Evolutionary conservation across 2,329 filamentous ascomycete genomes (phyloP).

Genomic region (Xylaria sp.): DNA sequence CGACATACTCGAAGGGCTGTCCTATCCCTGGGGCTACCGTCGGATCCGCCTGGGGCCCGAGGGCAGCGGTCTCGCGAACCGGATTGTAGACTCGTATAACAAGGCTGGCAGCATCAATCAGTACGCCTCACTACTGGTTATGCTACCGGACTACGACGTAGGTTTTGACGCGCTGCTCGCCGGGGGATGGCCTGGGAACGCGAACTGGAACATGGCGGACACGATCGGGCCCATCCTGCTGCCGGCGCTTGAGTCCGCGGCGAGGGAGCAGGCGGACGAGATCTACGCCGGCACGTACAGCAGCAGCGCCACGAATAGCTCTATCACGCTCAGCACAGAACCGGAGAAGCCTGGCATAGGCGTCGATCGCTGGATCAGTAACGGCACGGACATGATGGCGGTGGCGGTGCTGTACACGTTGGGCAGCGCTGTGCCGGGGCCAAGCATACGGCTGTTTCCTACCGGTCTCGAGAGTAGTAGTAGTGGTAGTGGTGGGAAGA

Average conservation of each 20-base stretch:
- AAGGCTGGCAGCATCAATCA: slow-evolving; percentile 48
- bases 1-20: slow-evolving; percentile 52
- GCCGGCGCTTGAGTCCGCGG: slow-evolving; percentile 45
- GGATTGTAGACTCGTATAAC: slow-evolving; percentile 47
- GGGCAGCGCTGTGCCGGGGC: slow-evolving; percentile 43
- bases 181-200: slow-evolving; percentile 46
- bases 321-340: slow-evolving; percentile 43
- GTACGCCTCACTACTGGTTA: slow-evolving; percentile 46
- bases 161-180: slow-evolving; percentile 45
- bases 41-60: slow-evolving; percentile 46
- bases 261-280: slow-evolving; percentile 40
- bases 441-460: slow-evolving; percentile 47
- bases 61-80: slow-evolving; percentile 33
- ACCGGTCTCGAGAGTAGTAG: slow-evolving; percentile 42
- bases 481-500: slow-evolving; percentile 26
- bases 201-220: slow-evolving; percentile 49
- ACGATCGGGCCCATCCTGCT: slow-evolving; percentile 41
- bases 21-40: slow-evolving; percentile 59
- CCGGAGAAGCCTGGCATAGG: slow-evolving; percentile 42
- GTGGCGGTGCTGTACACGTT: slow-evolving; percentile 45
- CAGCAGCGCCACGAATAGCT: slow-evolving; percentile 34
- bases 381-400: slow-evolving; percentile 47
- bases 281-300: slow-evolving; percentile 43
- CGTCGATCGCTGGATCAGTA: slow-evolving; percentile 45
- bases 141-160: slow-evolving; percentile 48